Conservation (phyloP, 441 rosid species). For the Adansonia gregorii region DNA sequence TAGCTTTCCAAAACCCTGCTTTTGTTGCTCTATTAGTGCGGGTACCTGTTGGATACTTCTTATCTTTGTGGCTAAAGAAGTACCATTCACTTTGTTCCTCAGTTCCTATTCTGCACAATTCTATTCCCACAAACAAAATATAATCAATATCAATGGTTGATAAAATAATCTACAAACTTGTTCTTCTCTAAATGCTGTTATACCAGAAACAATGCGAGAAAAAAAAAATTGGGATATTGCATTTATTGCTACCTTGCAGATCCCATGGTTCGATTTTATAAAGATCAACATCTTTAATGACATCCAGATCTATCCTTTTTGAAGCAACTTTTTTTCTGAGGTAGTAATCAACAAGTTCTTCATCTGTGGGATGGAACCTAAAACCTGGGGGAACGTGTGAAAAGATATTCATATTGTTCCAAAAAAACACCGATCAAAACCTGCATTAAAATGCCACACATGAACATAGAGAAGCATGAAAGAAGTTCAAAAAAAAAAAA, state of each 20-base stretch:
- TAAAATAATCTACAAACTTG: too few species aligned
- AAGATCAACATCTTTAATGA: slow-evolving; percentile 89
- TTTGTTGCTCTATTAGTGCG: slow-evolving; percentile 89
- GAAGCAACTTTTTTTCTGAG: slow-evolving; percentile 88
- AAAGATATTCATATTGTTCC: too few species aligned
- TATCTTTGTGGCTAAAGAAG: slow-evolving; percentile 93
- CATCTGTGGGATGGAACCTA: slow-evolving; percentile 93
- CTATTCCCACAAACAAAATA: slow-evolving; percentile 33
- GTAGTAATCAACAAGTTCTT: slow-evolving; percentile 93
- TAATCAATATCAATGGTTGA: background rate
- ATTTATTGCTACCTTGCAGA: slow-evolving; percentile 62
- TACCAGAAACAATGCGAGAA: too few species aligned
- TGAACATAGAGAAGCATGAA: too few species aligned
- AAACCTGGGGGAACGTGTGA: slow-evolving; percentile 81
- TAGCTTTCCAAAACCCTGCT: slow-evolving; percentile 97
- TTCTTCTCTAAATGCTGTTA: too few species aligned
- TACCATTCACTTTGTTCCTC: slow-evolving; percentile 95
- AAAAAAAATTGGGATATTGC: background rate
- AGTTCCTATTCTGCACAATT: slow-evolving; percentile 82
- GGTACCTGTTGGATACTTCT: slow-evolving; percentile 95
- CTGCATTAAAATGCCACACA: too few species aligned
- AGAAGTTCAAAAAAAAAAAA: too few species aligned
- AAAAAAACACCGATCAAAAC: too few species aligned
- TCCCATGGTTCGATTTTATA: slow-evolving; percentile 98
- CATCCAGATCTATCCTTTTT: slow-evolving; percentile 91